Percentiles rank a stretch among this genome's conserved stretches.
phyloP scores from a whole-genome alignment of 2,329 filamentous ascomycete genomes.

The Arthrobotrys pseudoclavata region DNA sequence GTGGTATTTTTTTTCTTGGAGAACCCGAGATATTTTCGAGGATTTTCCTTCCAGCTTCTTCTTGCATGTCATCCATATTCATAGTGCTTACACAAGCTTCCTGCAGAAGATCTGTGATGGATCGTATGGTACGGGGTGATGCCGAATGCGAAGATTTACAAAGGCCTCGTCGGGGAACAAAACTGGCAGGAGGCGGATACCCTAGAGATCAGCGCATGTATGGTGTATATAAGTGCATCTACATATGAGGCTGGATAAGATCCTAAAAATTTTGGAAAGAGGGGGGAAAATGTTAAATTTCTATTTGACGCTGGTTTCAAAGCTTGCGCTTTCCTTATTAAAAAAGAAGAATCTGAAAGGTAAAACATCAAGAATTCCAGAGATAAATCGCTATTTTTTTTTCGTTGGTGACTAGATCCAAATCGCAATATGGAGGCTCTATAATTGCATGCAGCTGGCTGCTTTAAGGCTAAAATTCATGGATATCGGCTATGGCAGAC shows the following conservation, averaged over 20 bases:
- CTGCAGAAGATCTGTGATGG: neutral
- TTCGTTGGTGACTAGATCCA: conserved; percentile 32
- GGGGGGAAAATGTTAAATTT: conserved; percentile 20
- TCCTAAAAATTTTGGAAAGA: neutral
- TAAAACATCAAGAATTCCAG: conserved; percentile 15
- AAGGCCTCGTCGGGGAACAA: neutral
- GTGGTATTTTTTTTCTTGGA: conserved; percentile 41
- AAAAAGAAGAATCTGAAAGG: conserved; percentile 16
- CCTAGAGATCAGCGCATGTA: neutral
- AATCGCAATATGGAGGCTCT: conserved; percentile 41
- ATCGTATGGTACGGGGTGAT: neutral
- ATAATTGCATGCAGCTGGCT: conserved; percentile 38
- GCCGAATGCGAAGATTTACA: neutral
- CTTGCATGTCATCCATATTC: no score
- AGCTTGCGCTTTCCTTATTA: conserved; percentile 33
- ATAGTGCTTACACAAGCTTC: no score
- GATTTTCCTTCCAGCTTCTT: neutral
- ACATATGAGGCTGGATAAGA: neutral
- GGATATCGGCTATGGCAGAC: conserved; percentile 26
- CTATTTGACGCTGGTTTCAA: conserved; percentile 27
- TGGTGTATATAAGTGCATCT: neutral
- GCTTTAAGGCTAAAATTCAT: conserved; percentile 28
- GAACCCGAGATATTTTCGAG: neutral
- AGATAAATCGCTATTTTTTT: conserved; percentile 36
- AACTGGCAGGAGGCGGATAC: neutral